Base-by-base conservation (phyloP, 1,284 basidiomycete species). In the Microbotryomycetes sp. region DNA sequence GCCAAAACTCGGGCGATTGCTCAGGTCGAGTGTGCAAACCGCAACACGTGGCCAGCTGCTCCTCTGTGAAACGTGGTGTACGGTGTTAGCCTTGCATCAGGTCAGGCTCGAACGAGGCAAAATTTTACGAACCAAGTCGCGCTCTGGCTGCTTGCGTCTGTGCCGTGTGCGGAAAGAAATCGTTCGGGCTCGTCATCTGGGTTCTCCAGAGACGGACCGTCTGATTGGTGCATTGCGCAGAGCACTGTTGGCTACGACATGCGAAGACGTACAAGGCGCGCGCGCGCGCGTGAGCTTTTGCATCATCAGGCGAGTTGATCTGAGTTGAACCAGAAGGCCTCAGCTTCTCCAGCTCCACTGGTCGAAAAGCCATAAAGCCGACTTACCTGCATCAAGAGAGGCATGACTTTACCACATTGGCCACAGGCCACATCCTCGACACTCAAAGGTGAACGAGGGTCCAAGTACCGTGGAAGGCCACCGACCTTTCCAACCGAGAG, bases 251-350 rank as follows among this genome's bases (percentile, higher is more conserved):
- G 19, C 22, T n/a, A 2, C 60, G 58, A 48, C 67, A 68, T 19
- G 58, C 56, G 19, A 54, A 68, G 32, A 68, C 54, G 55, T 64
- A 68, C 28, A 68, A 60, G 1, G 65, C 53, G 7, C 67, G 54
- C 6, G 65, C 65, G 1, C 60, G 59, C 7, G 67, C 64, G 30
- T 64, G 58, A 15, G 59, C 52, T 25, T 58, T 57, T 4, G 56
- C 16, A 54, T 66, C 67, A 36, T 68, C 67, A 16, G 67, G 67
- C 19, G 67, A 66, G 51, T 68, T 68, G 52, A 68, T 54, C 62
- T 66, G 31, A 14, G 1, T 23, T 6, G 7, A 22, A 9, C 5
- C 12, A 3, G 3, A n/a, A 14, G 4, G 47, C n/a, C n/a, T n/a
- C 22, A 36, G 49, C 53, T 25, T 30, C n/a, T 28, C 12, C 1